Evolutionary conservation across 2,329 filamentous ascomycete genomes (phyloP), one percentile per base, ranked within the genome.

Genomic region (Epichloe gansuensis): DNA sequence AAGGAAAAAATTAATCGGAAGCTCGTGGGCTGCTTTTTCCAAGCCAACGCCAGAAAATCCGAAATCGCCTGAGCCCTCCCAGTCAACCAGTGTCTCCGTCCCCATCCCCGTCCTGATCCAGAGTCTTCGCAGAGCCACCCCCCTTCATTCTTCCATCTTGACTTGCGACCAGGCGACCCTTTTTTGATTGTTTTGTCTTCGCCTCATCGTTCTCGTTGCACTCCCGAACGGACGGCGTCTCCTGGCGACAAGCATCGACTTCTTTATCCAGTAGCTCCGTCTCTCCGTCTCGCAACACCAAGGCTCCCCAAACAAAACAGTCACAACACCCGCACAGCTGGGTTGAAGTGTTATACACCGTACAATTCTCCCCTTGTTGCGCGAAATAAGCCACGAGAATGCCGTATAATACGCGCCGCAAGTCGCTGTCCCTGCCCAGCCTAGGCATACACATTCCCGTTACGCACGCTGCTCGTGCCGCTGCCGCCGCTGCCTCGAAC

Each of bases 331-430:
- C 3, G 4, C 27, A 31, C 27, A 46, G 11, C 43, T 17, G 31
- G 44, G 31, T 46, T 15, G n/a, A 15, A 35, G 6, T 31, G 31
- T 31, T 11, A 0, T 46, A 7, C n/a, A 17, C 34, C 15, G 36
- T 25, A 25, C 45, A 53, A 25, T 8, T 44, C 6, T 47, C 35
- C 31, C 31, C 34, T 3, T 11, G 5, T 27, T 45, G 23, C 45
- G 38, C 45, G 23, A 39, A 34, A 31, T 4, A 27, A 21, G 4
- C 8, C 56, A 23, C 55, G 57, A 60, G 48, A 55, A 95, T 95
- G 89, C 86, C 85, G 65, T 96, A 96, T 77, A 95, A 96, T 71
- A 97, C 91, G 60, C 87, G 91, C 71, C 85, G 90, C 70, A 97
- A 97, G 76, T 95, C 89, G 65, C 75, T 98, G 59, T 96, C 90